phyloP scores from a whole-genome alignment of 2,329 filamentous ascomycete genomes.

The Microascus cirrosus region DNA sequence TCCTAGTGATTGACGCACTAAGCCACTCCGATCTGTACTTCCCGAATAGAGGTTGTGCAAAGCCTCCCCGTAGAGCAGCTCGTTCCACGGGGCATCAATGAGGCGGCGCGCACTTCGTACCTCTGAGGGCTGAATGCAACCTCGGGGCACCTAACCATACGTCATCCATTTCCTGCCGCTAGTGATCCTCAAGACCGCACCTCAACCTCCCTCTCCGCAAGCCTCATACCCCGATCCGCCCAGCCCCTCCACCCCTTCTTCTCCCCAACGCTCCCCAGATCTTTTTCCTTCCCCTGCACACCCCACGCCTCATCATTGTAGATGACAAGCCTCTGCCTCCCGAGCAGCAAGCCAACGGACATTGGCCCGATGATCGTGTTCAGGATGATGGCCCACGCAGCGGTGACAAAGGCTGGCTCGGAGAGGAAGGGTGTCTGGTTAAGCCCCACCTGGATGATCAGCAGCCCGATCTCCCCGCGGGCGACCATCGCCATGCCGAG shows the following conservation, averaged over 20 bases:
- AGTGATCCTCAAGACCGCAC: neutral
- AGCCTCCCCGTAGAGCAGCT: neutral
- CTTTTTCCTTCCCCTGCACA: slow-evolving; percentile 5
- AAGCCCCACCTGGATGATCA: slow-evolving; percentile 27
- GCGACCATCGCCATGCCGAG: slow-evolving; percentile 48
- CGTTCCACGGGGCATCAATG: neutral
- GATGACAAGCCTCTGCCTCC: slow-evolving; percentile 4
- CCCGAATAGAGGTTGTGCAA: too few relatives aligned
- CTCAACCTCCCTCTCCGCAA: neutral
- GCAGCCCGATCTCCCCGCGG: slow-evolving; percentile 48
- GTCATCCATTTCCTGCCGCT: neutral
- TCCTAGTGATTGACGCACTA: too few relatives aligned
- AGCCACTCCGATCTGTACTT: too few relatives aligned
- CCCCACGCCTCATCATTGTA: slow-evolving; percentile 9
- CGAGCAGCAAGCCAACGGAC: slow-evolving; percentile 34
- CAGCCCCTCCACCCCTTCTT: neutral
- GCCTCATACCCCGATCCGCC: neutral
- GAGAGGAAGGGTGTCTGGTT: slow-evolving; percentile 33
- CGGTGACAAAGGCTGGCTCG: slow-evolving; percentile 38
- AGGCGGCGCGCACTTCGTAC: neutral
- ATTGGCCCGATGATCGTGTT: slow-evolving; percentile 45
- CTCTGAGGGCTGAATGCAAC: neutral
- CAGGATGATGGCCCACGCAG: slow-evolving; percentile 44
- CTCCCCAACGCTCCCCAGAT: neutral
- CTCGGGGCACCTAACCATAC: neutral